Evolutionary conservation across 164 flowering plant genomes (phyloP), one percentile per base, ranked within the genome.

Genomic region (Vitis labrusca): DNA sequence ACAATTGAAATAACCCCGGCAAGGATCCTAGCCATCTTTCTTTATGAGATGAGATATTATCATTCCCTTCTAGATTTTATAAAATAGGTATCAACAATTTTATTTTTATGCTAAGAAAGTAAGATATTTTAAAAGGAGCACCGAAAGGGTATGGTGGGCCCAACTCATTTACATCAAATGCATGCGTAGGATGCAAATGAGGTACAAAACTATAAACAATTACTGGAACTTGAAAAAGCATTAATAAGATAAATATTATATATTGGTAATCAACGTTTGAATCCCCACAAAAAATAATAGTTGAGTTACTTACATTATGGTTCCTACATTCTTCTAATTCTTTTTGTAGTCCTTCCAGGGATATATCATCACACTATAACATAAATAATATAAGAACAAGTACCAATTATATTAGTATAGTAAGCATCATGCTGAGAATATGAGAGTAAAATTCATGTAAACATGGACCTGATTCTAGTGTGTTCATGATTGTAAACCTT

Each of bases 261-360:
- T 27, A 8, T 16, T 37, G 5, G 15, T 10, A 11, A 19, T 19
- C 0, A 53, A n/a, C 23, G 23, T 19, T 9, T 16, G 16, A 9
- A 54, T 51, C 5, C 10, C 15, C 23, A 30, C 62, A 58, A 51
- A 69, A 15, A 62, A 47, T 3, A 11, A 37, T 54, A 29, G 0
- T 48, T 30, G 64, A 68, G 15, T 1, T 15, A 77, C 94, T 84
- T 79, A 92, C 99, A 67, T 92, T 90, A 76, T 92, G 94, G 76
- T 79, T 78, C 75, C 82, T 79, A 71, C 99, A 95, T 78, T 92
- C 98, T 80, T 92, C 93, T 29, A 95, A 81, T 78, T 92, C 99
- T 69, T 90, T 79, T 77, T 92, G 86, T 50, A 95, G 85, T 73
- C 98, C 99, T 73, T 95, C 96, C 70, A 95, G 71, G 23, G 98